Evolutionary conservation across 2,329 filamentous ascomycete genomes (phyloP).

Genomic region (Amesomyces nigricolor): DNA sequence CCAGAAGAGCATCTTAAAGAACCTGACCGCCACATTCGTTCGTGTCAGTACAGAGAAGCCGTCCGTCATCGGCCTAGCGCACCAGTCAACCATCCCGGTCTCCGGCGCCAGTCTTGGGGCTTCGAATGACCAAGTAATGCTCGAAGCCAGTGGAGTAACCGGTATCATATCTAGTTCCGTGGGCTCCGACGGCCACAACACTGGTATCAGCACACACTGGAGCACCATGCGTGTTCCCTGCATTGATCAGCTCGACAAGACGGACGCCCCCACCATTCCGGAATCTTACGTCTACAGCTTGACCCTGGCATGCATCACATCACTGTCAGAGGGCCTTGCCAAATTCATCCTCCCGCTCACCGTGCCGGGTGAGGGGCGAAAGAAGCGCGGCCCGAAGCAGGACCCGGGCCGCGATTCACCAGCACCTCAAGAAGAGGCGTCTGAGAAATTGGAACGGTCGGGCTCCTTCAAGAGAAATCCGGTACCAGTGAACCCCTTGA

Average conservation of each 20-base stretch:
- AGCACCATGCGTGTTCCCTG: slow-evolving; percentile 81
- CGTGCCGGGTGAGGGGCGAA: slow-evolving; percentile 63
- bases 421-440: slow-evolving; percentile 33
- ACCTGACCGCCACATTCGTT: slow-evolving; percentile 84
- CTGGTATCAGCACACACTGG: slow-evolving; percentile 86
- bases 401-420: slow-evolving; percentile 42
- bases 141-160: slow-evolving; percentile 81
- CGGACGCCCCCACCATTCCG: slow-evolving; percentile 72
- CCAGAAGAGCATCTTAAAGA: slow-evolving; percentile 70
- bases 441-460: slow-evolving; percentile 49
- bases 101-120: slow-evolving; percentile 51
- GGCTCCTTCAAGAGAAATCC: slow-evolving; percentile 68
- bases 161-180: slow-evolving; percentile 77
- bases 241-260: slow-evolving; percentile 91
- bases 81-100: slow-evolving; percentile 78
- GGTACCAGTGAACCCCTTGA: slow-evolving; percentile 77
- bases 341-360: slow-evolving; percentile 91
- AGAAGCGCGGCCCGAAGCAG: slow-evolving; percentile 44
- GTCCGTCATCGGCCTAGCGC: slow-evolving; percentile 76
- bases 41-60: slow-evolving; percentile 88
- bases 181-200: slow-evolving; percentile 59
- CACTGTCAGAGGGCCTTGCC: slow-evolving; percentile 83
- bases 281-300: slow-evolving; percentile 93
- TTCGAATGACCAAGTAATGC: slow-evolving; percentile 73
- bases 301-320: slow-evolving; percentile 81